These are phyloP conservation scores for Aspergillus clavatus DNA, from an alignment of 2,329 filamentous ascomycete species.

Conservation along the genomic window DNA sequence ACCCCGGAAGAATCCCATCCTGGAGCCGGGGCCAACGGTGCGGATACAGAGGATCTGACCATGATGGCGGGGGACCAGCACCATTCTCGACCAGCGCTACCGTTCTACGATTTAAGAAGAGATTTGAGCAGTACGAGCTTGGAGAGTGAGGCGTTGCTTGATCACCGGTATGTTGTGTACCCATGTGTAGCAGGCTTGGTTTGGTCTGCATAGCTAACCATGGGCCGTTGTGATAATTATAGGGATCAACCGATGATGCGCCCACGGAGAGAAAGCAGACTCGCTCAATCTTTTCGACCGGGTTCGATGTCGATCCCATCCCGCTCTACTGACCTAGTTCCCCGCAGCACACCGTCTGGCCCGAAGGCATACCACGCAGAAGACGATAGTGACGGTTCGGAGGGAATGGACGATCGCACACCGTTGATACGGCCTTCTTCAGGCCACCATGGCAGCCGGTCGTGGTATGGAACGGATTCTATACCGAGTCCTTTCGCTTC, in stretches of 20 bases:
- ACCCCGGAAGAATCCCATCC: conserved; percentile 53
- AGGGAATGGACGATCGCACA: conserved; percentile 49
- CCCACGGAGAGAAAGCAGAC: conserved; percentile 54
- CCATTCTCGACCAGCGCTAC: conserved; percentile 29
- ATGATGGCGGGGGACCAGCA: conserved; percentile 24
- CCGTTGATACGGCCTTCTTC: conserved; percentile 45
- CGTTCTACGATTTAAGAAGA: conserved; percentile 52
- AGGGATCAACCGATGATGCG: conserved; percentile 61
- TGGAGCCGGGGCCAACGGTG: conserved; percentile 44
- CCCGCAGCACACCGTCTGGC: conserved; percentile 33
- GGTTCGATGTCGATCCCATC: conserved; percentile 27
- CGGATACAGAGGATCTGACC: conserved; percentile 29
- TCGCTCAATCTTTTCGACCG: conserved; percentile 37
- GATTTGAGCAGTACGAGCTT: conserved; percentile 79
- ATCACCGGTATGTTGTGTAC: conserved; percentile 64
- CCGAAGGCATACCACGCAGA: conserved; percentile 19
- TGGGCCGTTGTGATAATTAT: conserved; percentile 4
- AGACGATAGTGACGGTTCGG: conserved; percentile 26
- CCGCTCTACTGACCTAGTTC: conserved; percentile 43
- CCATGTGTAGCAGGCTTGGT: not conserved
- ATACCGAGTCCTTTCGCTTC: conserved; percentile 22
- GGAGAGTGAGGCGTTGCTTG: conserved; percentile 80
- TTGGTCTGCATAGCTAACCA: conserved; percentile 13
- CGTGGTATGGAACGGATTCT: conserved; percentile 32
- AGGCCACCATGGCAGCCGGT: conserved; percentile 30